phyloP scores from a whole-genome alignment of 495 filamentous ascomycete species.

The Penicillium subrubescens region DNA sequence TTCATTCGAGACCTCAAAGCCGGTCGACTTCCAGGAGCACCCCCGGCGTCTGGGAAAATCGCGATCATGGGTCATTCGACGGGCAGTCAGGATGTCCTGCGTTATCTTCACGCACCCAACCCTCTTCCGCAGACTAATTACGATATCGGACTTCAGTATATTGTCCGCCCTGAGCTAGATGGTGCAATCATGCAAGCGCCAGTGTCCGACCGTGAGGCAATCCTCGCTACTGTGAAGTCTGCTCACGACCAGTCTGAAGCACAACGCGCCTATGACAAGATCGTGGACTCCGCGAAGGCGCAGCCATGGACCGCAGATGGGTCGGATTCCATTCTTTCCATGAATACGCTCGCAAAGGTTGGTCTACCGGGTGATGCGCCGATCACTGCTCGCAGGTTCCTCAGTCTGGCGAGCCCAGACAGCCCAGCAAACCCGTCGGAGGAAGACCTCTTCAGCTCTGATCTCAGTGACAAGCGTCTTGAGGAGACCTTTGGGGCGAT shows the following conservation, averaged over 20 bases:
- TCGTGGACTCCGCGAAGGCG: conserved; percentile 53
- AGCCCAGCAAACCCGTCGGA: conserved; percentile 59
- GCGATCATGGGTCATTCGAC: conserved; percentile 87
- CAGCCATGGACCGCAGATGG: conserved; percentile 44
- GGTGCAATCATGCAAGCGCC: conserved; percentile 84
- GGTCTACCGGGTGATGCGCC: conserved; percentile 60
- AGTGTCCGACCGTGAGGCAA: conserved; percentile 74
- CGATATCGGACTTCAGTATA: conserved; percentile 26
- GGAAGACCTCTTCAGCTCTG: conserved; percentile 89
- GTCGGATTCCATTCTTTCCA: conserved; percentile 59
- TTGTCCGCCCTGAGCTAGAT: conserved; percentile 57
- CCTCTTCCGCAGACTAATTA: conserved; percentile 30
- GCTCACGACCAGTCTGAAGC: conserved; percentile 26
- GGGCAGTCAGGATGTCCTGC: conserved; percentile 85
- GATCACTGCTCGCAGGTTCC: conserved; percentile 57
- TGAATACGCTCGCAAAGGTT: conserved; percentile 44
- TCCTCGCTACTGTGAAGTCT: conserved; percentile 37
- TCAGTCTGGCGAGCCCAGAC: conserved; percentile 61
- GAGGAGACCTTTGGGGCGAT: conserved; percentile 65
- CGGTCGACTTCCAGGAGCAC: conserved; percentile 24
- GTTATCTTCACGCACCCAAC: conserved; percentile 60
- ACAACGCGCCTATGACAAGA: conserved; percentile 48
- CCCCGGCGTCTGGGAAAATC: conserved; percentile 57
- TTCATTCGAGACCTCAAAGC: conserved; percentile 60
- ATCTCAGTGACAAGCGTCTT: conserved; percentile 63